Conservation (phyloP, 345 rosid genomes). For the Syzygium aqueum region DNA sequence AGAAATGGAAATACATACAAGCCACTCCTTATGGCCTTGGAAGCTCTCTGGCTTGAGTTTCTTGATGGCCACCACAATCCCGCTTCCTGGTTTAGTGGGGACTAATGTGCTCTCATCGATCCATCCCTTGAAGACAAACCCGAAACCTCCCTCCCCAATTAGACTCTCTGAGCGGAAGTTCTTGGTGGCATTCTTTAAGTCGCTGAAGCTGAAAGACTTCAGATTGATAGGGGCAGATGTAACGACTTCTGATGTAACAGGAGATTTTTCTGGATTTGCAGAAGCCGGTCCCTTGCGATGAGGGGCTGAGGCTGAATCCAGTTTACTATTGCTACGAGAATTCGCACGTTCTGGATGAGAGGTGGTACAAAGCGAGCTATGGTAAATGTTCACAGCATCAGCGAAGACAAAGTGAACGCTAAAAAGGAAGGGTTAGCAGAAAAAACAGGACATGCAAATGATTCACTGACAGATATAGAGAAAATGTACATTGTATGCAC, state of each 20-base stretch:
- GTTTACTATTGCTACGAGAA: slow-evolving; percentile 6
- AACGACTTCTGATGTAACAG: slow-evolving; percentile 7
- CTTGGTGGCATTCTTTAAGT: slow-evolving; percentile 47
- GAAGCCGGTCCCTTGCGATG: not conserved
- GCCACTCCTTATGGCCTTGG: slow-evolving; percentile 80
- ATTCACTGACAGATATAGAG: not conserved
- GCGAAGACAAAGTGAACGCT: not conserved
- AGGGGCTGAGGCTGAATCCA: slow-evolving; percentile 5
- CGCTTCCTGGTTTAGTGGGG: slow-evolving; percentile 49
- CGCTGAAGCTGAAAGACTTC: slow-evolving; percentile 45
- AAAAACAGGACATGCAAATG: not conserved
- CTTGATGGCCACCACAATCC: slow-evolving; percentile 54
- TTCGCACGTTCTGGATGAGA: slow-evolving; percentile 21
- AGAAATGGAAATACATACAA: slow-evolving; percentile 26
- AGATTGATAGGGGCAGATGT: slow-evolving; percentile 18
- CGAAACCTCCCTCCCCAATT: slow-evolving; percentile 68
- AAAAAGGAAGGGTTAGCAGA: not conserved
- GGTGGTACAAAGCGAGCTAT: not conserved
- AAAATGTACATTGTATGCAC: not conserved
- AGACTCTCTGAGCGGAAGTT: slow-evolving; percentile 45
- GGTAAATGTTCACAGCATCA: not conserved
- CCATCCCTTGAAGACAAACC: slow-evolving; percentile 67
- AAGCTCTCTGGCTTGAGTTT: slow-evolving; percentile 53
- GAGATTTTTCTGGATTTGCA: slow-evolving; percentile 13
- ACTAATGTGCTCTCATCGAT: slow-evolving; percentile 39